Percentiles rank a stretch among this genome's conserved stretches.
These are phyloP conservation scores for Emericellopsis cladophorae DNA, from an alignment of 2,329 filamentous ascomycete genomes.

Conservation along the genomic window DNA sequence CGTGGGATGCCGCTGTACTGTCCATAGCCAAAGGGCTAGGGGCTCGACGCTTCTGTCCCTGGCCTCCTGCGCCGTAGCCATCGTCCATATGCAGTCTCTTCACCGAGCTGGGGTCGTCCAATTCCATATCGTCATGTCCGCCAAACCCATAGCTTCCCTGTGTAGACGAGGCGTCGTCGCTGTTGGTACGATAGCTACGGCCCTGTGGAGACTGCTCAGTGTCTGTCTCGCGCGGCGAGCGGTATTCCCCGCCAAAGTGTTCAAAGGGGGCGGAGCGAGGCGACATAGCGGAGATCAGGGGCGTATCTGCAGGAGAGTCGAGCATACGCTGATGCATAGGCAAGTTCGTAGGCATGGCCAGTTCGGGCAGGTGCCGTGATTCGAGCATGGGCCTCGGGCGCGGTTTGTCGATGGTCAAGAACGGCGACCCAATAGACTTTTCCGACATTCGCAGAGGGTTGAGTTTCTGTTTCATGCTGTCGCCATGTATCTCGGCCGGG, in stretches of 20 bases:
- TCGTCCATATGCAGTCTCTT: conserved; percentile 39
- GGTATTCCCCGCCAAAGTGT: conserved; percentile 23
- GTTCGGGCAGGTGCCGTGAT: conserved; percentile 23
- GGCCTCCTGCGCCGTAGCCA: conserved; percentile 24
- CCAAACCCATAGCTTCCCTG: conserved; percentile 29
- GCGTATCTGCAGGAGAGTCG: conserved; percentile 33
- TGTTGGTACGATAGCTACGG: conserved; percentile 35
- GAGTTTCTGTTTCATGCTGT: conserved; percentile 42
- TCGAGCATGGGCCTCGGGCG: conserved; percentile 25
- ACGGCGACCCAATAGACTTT: too few species aligned
- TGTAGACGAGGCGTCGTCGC: conserved; percentile 34
- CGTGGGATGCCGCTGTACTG: conserved; percentile 6
- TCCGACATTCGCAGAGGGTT: conserved; percentile 23
- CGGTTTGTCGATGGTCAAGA: conserved; percentile 26
- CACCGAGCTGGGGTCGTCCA: conserved; percentile 36
- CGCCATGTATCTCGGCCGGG: conserved; percentile 33
- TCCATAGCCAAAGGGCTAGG: conserved; percentile 32
- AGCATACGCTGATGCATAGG: conserved; percentile 26
- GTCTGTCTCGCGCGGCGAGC: conserved; percentile 32
- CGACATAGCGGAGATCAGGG: conserved; percentile 33
- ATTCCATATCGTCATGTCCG: conserved; percentile 29
- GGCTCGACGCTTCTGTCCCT: conserved; percentile 35
- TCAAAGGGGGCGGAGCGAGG: conserved; percentile 30
- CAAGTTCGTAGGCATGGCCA: conserved; percentile 31
- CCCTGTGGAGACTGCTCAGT: conserved; percentile 32